Percentiles rank a stretch among this genome's conserved stretches.
phyloP scores from a whole-genome alignment of 257 asterid species.

The Anisodus tanguticus region DNA sequence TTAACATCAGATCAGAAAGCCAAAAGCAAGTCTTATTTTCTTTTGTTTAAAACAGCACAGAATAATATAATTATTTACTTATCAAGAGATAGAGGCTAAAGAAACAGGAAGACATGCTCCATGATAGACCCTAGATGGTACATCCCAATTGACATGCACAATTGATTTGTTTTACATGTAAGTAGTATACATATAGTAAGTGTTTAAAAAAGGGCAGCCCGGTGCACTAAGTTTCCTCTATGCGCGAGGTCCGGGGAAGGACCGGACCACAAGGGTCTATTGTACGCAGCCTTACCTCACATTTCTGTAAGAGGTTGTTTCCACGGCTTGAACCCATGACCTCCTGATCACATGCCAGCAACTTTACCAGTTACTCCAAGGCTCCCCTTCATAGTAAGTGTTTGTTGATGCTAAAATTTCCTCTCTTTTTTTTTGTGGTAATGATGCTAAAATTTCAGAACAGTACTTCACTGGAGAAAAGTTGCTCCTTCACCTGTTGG shows the following conservation, averaged over 20 bases:
- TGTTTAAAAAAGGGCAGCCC: too few relatives aligned
- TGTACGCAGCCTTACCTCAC: too few relatives aligned
- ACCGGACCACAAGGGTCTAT: too few relatives aligned
- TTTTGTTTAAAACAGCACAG: background rate
- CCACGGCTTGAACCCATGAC: too few relatives aligned
- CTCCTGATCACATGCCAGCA: too few relatives aligned
- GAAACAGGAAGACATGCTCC: background rate
- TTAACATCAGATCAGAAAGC: constrained; percentile 15
- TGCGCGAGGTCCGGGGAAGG: too few relatives aligned
- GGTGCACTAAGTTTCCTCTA: too few relatives aligned
- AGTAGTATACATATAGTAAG: background rate
- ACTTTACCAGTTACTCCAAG: too few relatives aligned
- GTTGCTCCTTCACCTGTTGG: background rate
- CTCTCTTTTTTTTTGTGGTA: too few relatives aligned
- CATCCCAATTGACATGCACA: background rate
- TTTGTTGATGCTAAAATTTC: background rate
- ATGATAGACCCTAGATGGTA: background rate
- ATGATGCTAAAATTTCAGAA: background rate
- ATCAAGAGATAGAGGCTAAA: background rate
- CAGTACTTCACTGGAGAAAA: background rate
- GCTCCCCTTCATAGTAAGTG: background rate
- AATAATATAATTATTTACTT: background rate
- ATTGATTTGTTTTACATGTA: background rate
- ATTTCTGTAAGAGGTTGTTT: too few relatives aligned
- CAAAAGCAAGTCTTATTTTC: background rate